Percentiles rank a stretch among this genome's conserved stretches.
Evolutionary conservation across 305 asterid species (phyloP).

Genomic region (Fraxinus sp.): DNA sequence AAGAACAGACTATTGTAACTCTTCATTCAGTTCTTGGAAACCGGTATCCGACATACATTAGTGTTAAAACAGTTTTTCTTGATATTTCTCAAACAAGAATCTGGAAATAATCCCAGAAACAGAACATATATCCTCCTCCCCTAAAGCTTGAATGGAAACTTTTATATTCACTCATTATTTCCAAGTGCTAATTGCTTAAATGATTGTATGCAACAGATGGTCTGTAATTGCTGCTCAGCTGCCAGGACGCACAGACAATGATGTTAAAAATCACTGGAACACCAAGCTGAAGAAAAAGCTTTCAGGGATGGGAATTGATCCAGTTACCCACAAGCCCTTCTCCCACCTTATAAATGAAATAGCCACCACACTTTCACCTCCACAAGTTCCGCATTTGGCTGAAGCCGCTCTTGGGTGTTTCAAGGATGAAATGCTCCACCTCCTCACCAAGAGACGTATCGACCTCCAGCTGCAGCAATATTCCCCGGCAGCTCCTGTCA

Average conservation of each 20-base stretch:
- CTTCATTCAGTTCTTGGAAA: conserved; percentile 88
- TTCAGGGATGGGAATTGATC: conserved; percentile 78
- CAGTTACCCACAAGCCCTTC: conserved; percentile 93
- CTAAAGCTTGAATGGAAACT: background rate
- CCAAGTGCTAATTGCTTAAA: background rate
- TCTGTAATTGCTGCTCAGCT: conserved; percentile 95
- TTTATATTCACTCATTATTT: background rate
- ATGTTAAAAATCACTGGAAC: conserved; percentile 97
- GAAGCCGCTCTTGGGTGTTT: conserved; percentile 97
- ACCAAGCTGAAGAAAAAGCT: conserved; percentile 85
- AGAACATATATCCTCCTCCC: background rate
- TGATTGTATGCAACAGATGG: conserved; percentile 54
- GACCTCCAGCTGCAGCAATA: conserved; percentile 69
- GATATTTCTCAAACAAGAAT: background rate
- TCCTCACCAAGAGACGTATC: conserved; percentile 78
- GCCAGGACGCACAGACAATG: conserved; percentile 95
- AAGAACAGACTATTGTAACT: conserved; percentile 78
- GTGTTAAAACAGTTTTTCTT: background rate
- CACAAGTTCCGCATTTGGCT: conserved; percentile 87
- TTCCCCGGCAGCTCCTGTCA: conserved; percentile 18
- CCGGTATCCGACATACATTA: conserved; percentile 38
- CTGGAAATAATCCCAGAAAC: background rate
- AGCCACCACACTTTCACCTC: conserved; percentile 83
- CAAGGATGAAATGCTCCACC: conserved; percentile 98
- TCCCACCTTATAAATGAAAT: conserved; percentile 93